Percentiles rank a stretch among this genome's conserved stretches.
Evolutionary conservation across 768 basidiomycete species (phyloP).

Genomic region (Hygrophorus russula): DNA sequence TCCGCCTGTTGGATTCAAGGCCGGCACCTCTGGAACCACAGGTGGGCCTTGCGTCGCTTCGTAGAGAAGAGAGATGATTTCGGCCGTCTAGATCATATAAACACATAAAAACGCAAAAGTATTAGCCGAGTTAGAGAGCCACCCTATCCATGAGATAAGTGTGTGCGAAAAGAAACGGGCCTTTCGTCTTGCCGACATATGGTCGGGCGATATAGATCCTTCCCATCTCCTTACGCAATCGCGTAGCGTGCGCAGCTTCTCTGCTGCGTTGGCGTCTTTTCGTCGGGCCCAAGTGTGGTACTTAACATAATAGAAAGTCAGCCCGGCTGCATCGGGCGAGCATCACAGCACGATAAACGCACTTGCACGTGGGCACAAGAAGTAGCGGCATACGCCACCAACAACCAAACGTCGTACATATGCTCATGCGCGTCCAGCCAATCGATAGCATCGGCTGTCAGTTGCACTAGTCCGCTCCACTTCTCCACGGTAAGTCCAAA

Average conservation of each 20-base stretch:
- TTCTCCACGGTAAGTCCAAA: conserved; percentile 72
- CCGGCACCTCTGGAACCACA: conserved; percentile 41
- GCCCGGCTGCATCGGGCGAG: conserved; percentile 4
- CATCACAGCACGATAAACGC: conserved; percentile 13
- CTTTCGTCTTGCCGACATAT: conserved; percentile 92
- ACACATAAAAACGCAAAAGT: neutral
- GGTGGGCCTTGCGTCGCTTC: conserved; percentile 82
- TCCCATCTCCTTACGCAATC: conserved; percentile 88
- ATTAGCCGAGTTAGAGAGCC: no score
- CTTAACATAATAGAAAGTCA: conserved; percentile 25
- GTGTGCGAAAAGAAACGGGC: conserved; percentile 26
- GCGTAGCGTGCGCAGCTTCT: conserved; percentile 65
- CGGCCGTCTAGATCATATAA: conserved; percentile 51
- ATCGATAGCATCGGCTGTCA: conserved; percentile 76
- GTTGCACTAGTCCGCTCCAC: conserved; percentile 62
- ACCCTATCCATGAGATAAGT: conserved; percentile 5
- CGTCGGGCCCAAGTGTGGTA: conserved; percentile 91
- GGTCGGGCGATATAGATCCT: conserved; percentile 74
- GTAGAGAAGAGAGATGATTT: conserved; percentile 85
- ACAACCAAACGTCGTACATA: conserved; percentile 77
- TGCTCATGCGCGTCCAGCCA: conserved; percentile 80
- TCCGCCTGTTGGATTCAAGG: conserved; percentile 72
- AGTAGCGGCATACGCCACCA: conserved; percentile 81
- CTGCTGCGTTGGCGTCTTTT: conserved; percentile 63
- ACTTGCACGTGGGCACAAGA: conserved; percentile 89